Base-by-base conservation (phyloP, 2,329 filamentous ascomycete genomes). In the Trichoderma guizhouense region DNA sequence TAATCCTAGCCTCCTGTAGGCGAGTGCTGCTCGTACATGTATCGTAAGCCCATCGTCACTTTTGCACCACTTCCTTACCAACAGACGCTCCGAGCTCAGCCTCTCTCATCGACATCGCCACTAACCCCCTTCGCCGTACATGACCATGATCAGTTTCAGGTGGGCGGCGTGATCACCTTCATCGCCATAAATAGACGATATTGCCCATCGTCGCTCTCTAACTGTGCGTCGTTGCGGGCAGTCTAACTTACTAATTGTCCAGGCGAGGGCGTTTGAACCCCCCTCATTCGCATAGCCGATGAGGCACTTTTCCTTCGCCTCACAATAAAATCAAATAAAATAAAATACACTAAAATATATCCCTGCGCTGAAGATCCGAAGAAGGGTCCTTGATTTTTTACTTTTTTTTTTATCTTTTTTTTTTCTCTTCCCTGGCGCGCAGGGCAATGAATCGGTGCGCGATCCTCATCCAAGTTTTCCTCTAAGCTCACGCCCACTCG, bases 401-500 rank as follows among this genome's bases (percentile, higher is more conserved):
- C 26, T 15, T n/a, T 60, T 60, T 6, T 34, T 28, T 30, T 8
- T 21, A 15, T 21, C 39, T 12, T 43, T 43, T 24, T 24, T 26
- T 47, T 43, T 43, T 62, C 12, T 21, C 15, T 70, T 43, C 39
- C 39, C 39, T 24, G 8, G 14, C 39, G 66, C 66, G 55, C 36
- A 39, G 53, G 63, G 51, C 62, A 66, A 61, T 39, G 66, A 71
- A 30, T 60, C 55, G 57, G 61, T 71, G 62, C 69, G 53, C 32
- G 43, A 85, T 84, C 79, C 85, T 85, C 77, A 87, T 84, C 84
- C 43, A 43, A 66, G 64, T 53, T 51, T 66, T 32, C 61, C 34
- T 69, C 26, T 64, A 68, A 71, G 32, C 18, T 51, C 70, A 63
- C 70, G 70, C 70, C 70, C 43, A 55, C 47, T 39, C 24, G 34